phyloP scores from a whole-genome alignment of 2,329 filamentous ascomycete species.

The Fusarium temperatum region DNA sequence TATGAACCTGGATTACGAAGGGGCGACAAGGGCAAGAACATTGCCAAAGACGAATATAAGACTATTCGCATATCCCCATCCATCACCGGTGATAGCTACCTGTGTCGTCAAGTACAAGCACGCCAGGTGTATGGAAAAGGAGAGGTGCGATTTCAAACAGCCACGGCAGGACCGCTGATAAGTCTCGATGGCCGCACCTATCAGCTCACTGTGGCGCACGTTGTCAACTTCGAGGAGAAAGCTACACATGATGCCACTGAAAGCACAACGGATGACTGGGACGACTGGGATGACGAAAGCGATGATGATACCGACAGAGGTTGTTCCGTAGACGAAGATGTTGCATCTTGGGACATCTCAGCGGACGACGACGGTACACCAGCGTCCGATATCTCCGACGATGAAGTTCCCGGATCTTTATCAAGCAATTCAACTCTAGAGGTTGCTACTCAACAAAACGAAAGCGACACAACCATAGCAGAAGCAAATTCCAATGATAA shows the following conservation, averaged over 20 bases:
- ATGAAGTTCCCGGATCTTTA: background rate
- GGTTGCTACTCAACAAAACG: too few relatives aligned
- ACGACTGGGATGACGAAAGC: background rate
- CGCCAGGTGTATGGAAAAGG: background rate
- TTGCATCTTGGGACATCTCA: background rate
- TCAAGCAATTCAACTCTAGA: fast-evolving
- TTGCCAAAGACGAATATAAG: background rate
- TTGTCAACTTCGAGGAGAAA: background rate
- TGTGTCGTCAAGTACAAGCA: background rate
- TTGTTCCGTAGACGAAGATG: background rate
- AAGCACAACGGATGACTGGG: background rate
- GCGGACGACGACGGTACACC: fast-evolving
- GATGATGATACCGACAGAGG: fast-evolving
- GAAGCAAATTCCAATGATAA: too few relatives aligned
- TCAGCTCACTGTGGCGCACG: background rate
- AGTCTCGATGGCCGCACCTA: fast-evolving
- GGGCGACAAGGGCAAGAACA: fast-evolving
- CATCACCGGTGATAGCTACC: fast-evolving
- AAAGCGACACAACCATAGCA: background rate
- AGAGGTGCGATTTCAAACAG: background rate
- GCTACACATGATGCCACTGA: fast-evolving
- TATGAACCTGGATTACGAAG: fast-evolving
- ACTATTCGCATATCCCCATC: background rate
- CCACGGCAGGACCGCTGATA: background rate
- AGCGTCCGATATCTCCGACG: background rate